Evolutionary conservation across 2,329 filamentous ascomycete genomes (phyloP).

Genomic region (Cordyceps farinosa): DNA sequence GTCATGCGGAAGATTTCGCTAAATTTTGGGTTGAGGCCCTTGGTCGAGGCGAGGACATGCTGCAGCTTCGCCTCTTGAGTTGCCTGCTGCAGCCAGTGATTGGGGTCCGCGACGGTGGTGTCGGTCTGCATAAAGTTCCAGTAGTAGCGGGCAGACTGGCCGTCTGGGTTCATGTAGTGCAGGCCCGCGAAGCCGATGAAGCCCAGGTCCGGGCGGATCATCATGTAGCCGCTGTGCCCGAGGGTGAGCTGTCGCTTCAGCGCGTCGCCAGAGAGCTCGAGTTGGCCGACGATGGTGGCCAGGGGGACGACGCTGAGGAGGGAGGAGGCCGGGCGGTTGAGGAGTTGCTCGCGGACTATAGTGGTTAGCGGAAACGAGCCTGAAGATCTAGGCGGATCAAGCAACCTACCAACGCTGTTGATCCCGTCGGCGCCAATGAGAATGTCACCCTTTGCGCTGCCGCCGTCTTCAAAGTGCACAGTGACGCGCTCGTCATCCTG

Average conservation of each 20-base stretch:
- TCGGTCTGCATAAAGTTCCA: not conserved
- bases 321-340: not conserved
- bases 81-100: not conserved
- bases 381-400: no score
- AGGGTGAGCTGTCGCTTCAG: not conserved
- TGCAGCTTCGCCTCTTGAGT: no score
- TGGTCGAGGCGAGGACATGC: no score
- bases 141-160: not conserved
- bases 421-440: no score
- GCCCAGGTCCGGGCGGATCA: not conserved
- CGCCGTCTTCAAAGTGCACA: no score
- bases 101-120: not conserved
- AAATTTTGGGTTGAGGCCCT: no score
- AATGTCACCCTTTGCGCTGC: no score
- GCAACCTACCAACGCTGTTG: no score
- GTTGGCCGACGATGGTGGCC: not conserved
- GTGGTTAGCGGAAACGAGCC: not conserved
- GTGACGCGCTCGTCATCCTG: no score
- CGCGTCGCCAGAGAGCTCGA: not conserved
- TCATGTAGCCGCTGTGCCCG: not conserved
- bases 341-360: not conserved
- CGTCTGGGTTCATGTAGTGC: not conserved
- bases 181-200: not conserved
- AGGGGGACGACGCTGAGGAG: not conserved
- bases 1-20: no score